A percentile compares a stretch with the other conserved stretches of the same genome.
These are phyloP conservation scores for Monosporascus ibericus DNA, from an alignment of 2,329 filamentous ascomycete species.

Conservation along the genomic window DNA sequence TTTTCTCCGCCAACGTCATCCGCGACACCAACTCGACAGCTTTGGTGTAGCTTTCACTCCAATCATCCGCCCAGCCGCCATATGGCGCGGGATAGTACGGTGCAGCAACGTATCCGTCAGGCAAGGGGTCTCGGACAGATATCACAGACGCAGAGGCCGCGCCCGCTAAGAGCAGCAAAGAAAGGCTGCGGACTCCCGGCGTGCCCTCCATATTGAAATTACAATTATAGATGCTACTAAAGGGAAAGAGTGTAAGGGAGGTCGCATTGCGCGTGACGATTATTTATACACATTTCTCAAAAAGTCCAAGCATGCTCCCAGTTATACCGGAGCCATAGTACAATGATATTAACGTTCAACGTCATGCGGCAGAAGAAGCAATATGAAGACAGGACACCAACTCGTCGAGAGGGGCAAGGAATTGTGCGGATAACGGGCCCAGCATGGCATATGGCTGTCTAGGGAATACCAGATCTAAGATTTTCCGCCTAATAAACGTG, in stretches of 20 bases:
- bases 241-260: background rate
- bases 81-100: slow-evolving; percentile 70
- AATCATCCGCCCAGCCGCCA: slow-evolving; percentile 64
- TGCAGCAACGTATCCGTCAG: slow-evolving; percentile 35
- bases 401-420: too few species aligned
- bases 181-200: slow-evolving; percentile 19
- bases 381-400: too few species aligned
- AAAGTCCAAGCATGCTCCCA: too few species aligned
- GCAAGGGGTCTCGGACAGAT: slow-evolving; percentile 21
- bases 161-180: slow-evolving; percentile 13
- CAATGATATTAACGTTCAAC: too few species aligned
- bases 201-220: slow-evolving; percentile 18
- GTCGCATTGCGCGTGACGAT: too few species aligned
- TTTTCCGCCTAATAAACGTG: background rate
- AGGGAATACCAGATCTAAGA: background rate
- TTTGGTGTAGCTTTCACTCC: slow-evolving; percentile 65
- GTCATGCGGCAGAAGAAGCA: too few species aligned
- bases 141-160: slow-evolving; percentile 13
- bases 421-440: too few species aligned
- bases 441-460: background rate
- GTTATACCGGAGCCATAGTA: too few species aligned
- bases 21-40: slow-evolving; percentile 61
- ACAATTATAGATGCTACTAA: slow-evolving; percentile 10
- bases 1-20: slow-evolving; percentile 78
- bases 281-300: too few species aligned